These are phyloP conservation scores for Maudiozyma barnettii DNA, from an alignment of 805 yeast genomes.

Conservation along the genomic window DNA sequence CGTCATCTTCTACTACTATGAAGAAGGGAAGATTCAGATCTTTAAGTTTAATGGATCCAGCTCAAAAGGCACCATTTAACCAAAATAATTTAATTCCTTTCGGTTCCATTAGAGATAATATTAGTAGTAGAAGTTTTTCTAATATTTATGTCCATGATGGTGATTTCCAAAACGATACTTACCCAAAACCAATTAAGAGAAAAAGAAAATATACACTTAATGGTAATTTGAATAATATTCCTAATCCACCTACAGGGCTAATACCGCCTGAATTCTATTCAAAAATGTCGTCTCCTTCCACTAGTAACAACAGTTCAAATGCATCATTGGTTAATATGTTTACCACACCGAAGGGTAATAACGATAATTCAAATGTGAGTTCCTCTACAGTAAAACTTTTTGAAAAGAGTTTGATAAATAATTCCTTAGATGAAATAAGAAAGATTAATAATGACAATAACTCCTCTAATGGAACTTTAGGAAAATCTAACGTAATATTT, in stretches of 20 bases:
- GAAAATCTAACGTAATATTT: conserved; percentile 4
- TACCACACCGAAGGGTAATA: not conserved
- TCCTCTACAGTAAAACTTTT: conserved; percentile 9
- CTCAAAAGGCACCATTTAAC: conserved; percentile 16
- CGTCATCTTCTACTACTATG: not conserved
- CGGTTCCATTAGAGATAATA: not conserved
- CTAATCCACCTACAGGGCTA: conserved; percentile 13
- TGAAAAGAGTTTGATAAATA: conserved; percentile 20
- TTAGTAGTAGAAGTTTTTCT: conserved; percentile 10
- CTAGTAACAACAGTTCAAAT: conserved; percentile 25
- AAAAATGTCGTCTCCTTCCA: conserved; percentile 26
- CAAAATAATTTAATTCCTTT: not conserved
- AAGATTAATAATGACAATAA: conserved; percentile 5
- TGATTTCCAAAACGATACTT: conserved; percentile 14
- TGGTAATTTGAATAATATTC: not conserved
- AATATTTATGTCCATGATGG: conserved; percentile 31
- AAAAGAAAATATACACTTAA: conserved; percentile 1
- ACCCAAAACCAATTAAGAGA: not conserved
- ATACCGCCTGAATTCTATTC: conserved; percentile 32
- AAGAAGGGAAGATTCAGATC: conserved; percentile 26
- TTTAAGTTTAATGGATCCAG: conserved; percentile 28
- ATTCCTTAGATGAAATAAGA: conserved; percentile 24
- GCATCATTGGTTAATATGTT: conserved; percentile 14
- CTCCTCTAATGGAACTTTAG: not conserved
- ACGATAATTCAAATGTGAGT: not conserved